phyloP scores from a whole-genome alignment of 2,329 filamentous ascomycete species.

The Xylaria sp. region DNA sequence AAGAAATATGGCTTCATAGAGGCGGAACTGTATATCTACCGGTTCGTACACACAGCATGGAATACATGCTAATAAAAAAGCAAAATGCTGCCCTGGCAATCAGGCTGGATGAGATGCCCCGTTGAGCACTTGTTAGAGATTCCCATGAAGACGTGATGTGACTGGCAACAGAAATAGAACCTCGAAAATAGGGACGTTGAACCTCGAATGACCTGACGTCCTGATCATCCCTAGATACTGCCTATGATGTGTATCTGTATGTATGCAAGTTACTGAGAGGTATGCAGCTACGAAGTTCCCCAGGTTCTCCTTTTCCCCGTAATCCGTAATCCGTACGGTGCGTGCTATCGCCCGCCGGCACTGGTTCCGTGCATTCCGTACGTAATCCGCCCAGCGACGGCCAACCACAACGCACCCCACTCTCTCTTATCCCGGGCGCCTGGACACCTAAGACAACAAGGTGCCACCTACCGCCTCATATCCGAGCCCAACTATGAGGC shows the following conservation, averaged over 20 bases:
- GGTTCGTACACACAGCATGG: no score
- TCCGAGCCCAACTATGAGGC: neutral
- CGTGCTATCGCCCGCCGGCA: neutral
- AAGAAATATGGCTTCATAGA: conserved; percentile 2
- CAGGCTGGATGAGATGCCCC: no score
- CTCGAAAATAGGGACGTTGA: no score
- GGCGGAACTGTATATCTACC: conserved; percentile 1
- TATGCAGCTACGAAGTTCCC: neutral
- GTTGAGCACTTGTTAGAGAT: no score
- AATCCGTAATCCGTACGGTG: neutral
- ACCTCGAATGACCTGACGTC: no score
- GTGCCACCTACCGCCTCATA: neutral
- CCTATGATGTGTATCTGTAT: neutral
- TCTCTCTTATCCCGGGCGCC: neutral
- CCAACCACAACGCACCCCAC: neutral
- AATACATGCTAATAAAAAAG: no score
- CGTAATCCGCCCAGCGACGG: neutral
- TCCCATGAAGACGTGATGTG: no score
- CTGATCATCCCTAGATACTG: no score
- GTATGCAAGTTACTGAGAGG: neutral
- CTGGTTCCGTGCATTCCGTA: neutral
- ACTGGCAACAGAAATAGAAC: no score
- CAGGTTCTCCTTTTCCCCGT: neutral
- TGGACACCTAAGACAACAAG: neutral
- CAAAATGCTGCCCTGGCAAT: no score